Base-by-base conservation (phyloP, 164 flowering plant species). In the Kingdonia uniflora region DNA sequence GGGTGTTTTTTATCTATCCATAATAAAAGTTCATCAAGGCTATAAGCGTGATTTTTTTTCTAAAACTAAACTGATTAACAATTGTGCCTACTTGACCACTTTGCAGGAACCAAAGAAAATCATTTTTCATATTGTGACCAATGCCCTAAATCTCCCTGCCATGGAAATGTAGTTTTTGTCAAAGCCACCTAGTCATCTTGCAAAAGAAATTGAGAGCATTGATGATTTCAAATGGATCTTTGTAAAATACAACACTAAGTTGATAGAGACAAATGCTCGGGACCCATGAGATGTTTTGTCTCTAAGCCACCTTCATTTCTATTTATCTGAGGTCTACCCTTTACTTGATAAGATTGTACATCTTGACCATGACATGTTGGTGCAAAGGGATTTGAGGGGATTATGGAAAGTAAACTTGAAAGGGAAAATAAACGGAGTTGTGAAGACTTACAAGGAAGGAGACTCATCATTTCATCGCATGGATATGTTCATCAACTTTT, bases 301-400 rank as follows among this genome's bases (percentile, higher is more conserved):
- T 4, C 71, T 89, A 52, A 83, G 86, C 71, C 84, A 84, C 67
- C 86, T 85, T 17, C 87, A 90, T 0, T 85, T 94, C 58, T 81
- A 82, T 72, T 71, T 94, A 20, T 92, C 96, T 14, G 82, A 89
- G 56, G 29, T 89, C 44, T 94, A 86, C 64, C 97, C 99, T 35
- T 46, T 11, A 21, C 67, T 89, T 63, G 57, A 81, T 46, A 87
- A 79, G 73, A 68, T 94, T 59, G 75, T 94, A 61, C 71, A 86
- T 42, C 80, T 94, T 56, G 97, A 89, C 58, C 96, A 94, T 72
- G 99, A 94, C 71, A 96, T 94, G 73, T 95, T 89, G 53, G 99
- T 89, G 24, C 86, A 76, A 70, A 75, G 67, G 68, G 97, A 94
- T 71, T 67, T 94, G 42, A 67, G 68, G 38, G 60, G 55, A 26